Evolutionary conservation across 2,329 filamentous ascomycete species (phyloP).

Genomic region (Lomentospora prolificans): DNA sequence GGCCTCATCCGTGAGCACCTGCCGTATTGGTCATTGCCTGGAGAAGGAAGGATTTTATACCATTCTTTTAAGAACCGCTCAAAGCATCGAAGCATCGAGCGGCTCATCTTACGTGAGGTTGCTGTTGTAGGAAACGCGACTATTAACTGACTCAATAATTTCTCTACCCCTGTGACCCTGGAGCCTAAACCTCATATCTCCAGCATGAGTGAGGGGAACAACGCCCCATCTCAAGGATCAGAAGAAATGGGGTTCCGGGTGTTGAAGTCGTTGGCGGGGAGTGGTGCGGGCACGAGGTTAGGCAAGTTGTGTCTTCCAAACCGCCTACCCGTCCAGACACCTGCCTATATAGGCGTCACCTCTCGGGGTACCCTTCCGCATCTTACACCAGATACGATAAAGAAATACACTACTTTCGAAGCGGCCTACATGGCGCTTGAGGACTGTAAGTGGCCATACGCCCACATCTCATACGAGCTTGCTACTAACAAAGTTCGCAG

Average conservation of each 20-base stretch:
- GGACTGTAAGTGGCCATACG: constrained; percentile 59
- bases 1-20: neutral
- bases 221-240: neutral
- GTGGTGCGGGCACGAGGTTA: constrained; percentile 46
- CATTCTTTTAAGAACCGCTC: neutral
- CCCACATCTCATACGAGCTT: too few species aligned
- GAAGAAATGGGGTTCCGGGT: constrained; percentile 33
- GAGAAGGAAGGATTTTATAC: too few species aligned
- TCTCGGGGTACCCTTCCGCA: constrained; percentile 83
- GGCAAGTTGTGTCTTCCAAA: constrained; percentile 54
- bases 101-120: neutral
- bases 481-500: constrained; percentile 21
- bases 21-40: neutral
- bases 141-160: neutral
- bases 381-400: constrained; percentile 74
- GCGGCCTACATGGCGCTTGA: constrained; percentile 78
- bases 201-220: constrained; percentile 5
- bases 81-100: neutral
- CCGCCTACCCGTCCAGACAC: constrained; percentile 64
- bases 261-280: constrained; percentile 26
- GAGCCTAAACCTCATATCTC: neutral
- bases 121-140: neutral
- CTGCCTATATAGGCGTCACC: constrained; percentile 68
- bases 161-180: neutral
- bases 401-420: constrained; percentile 51